Percentiles rank a stretch among this genome's conserved stretches.
These are phyloP conservation scores for Leccinum uliginosum DNA, from an alignment of 768 basidiomycete species.

Conservation along the genomic window DNA sequence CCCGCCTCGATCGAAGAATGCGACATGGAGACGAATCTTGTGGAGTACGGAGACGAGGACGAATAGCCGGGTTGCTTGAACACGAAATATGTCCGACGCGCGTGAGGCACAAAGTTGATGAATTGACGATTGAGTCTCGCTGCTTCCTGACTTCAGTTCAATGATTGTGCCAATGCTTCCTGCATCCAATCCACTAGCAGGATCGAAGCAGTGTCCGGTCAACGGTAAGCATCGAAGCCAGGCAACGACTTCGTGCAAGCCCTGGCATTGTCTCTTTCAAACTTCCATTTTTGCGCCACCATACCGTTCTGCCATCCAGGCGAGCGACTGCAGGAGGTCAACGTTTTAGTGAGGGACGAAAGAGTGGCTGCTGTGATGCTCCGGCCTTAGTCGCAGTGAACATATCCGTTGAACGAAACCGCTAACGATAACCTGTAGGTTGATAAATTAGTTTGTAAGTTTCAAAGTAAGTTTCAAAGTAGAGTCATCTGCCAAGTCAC, in stretches of 20 bases:
- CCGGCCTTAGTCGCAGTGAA: too few relatives aligned
- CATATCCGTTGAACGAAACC: too few relatives aligned
- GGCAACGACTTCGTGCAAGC: neutral
- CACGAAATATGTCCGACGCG: neutral
- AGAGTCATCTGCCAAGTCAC: too few relatives aligned
- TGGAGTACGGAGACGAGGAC: too few relatives aligned
- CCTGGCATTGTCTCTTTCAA: neutral
- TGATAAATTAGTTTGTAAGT: too few relatives aligned
- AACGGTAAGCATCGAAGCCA: neutral
- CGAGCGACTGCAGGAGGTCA: neutral
- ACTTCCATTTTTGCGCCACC: neutral
- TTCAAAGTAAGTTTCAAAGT: too few relatives aligned
- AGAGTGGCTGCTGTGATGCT: too few relatives aligned
- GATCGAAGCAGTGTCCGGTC: neutral
- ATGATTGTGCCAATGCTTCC: neutral
- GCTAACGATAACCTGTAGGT: too few relatives aligned
- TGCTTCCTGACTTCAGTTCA: neutral
- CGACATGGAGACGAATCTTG: too few relatives aligned
- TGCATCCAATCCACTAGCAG: neutral
- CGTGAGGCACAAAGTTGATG: neutral
- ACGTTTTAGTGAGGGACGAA: neutral
- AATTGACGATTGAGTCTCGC: neutral
- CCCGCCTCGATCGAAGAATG: too few relatives aligned
- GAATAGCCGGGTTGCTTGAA: too few relatives aligned
- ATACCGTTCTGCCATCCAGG: neutral